Evolutionary conservation across 768 basidiomycete species (phyloP).

Genomic region (Xerocomellus amylosporus): DNA sequence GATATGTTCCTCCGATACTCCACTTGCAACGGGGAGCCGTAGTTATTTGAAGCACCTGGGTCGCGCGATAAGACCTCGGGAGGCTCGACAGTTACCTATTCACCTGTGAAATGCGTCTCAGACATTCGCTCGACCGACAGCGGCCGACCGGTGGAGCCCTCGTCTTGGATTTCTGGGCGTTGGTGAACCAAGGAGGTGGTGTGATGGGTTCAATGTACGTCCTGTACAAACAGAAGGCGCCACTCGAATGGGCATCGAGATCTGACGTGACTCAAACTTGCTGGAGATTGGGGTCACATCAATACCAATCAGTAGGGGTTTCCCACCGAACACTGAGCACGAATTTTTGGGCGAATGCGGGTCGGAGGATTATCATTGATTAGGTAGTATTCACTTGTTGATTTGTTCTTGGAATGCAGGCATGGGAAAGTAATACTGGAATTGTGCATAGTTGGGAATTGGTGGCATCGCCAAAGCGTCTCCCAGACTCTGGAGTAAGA

Average conservation of each 20-base stretch:
- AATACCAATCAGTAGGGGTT: neutral
- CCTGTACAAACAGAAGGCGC: neutral
- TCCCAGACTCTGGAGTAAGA: constrained; percentile 8
- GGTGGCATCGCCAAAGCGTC: constrained; percentile 12
- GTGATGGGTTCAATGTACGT: neutral
- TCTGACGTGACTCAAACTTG: neutral
- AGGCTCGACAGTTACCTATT: too few species aligned
- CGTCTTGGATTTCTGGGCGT: neutral
- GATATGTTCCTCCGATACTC: neutral
- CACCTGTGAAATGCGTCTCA: neutral
- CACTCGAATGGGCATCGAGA: neutral
- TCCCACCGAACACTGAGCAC: neutral
- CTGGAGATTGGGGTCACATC: too few species aligned
- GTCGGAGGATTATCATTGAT: too few species aligned
- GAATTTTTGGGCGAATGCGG: neutral
- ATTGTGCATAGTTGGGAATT: constrained; percentile 17
- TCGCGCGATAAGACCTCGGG: constrained; percentile 2
- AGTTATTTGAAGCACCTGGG: neutral
- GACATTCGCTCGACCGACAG: neutral
- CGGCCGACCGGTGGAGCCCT: neutral
- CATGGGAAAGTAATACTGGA: constrained; percentile 26
- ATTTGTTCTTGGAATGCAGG: neutral
- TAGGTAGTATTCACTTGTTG: too few species aligned
- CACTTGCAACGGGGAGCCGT: neutral
- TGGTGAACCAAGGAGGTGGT: neutral